phyloP scores from a whole-genome alignment of 225 moss, liverwort and hornwort genomes.

The Bryum argenteum region DNA sequence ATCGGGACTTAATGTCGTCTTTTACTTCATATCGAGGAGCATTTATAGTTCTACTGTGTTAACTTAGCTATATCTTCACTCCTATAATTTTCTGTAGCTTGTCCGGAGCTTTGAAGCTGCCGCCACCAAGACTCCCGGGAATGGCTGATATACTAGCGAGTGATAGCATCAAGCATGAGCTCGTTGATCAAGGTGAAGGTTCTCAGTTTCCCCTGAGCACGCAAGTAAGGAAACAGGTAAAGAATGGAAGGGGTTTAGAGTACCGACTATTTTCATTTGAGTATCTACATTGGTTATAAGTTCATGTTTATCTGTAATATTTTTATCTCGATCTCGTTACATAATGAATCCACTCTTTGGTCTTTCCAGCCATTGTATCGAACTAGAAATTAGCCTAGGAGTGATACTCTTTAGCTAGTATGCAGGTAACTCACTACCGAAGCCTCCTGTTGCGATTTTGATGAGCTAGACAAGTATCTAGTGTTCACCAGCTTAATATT shows the following conservation, averaged over 20 bases:
- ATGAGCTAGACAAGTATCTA: not conserved
- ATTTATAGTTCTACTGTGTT: too few species aligned
- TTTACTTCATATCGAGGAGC: too few species aligned
- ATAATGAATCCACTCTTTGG: too few species aligned
- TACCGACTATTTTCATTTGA: too few species aligned
- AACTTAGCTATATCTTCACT: too few species aligned
- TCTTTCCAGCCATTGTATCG: too few species aligned
- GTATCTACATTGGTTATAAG: too few species aligned
- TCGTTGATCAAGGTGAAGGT: slow-evolving; percentile 43
- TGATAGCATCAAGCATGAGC: slow-evolving; percentile 36
- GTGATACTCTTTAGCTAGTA: not conserved
- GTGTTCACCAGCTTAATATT: not conserved
- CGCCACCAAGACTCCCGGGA: slow-evolving; percentile 37
- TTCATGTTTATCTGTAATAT: too few species aligned
- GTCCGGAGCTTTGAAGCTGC: slow-evolving; percentile 40
- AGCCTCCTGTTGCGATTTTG: not conserved
- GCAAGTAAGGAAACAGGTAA: slow-evolving; percentile 41
- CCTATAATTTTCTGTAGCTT: slow-evolving; percentile 28
- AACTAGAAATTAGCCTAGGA: not conserved
- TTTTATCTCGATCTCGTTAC: too few species aligned
- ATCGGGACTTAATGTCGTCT: too few species aligned
- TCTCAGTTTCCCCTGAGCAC: slow-evolving; percentile 43
- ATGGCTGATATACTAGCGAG: slow-evolving; percentile 37
- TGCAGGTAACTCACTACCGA: not conserved
- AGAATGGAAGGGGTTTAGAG: slow-evolving; percentile 4